Evolutionary conservation across 805 yeast species (phyloP), one percentile per base, ranked within the genome.

Genomic region (Starmerella scarabaei): DNA sequence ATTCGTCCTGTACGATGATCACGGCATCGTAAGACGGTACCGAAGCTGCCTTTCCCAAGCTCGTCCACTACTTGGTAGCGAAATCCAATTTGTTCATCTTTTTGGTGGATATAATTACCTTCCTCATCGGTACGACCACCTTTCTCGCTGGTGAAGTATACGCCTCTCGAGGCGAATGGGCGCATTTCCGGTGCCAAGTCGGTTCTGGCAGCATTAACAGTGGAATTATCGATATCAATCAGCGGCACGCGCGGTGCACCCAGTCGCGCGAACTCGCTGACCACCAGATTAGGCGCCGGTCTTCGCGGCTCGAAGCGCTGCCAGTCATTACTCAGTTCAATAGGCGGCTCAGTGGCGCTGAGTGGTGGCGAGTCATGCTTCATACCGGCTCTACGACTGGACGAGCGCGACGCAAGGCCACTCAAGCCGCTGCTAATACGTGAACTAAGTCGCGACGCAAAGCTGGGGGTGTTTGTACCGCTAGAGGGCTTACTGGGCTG

Each of bases 11-110:
- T 60, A 52, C 76, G 77, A 53, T 78, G 80, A 59, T 84, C 94
- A 18, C 60, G 56, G 44, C 85, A 78, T 41, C 71, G 65, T 5
- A 80, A 62, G 1, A 84, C 94, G 38, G 73, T 74, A 0, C 94
- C 94, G 63, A 83, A 83, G 32, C 86, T 75, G 6, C 94, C 94
- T 36, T 69, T 72, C 0, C 94, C 94, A 9, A 83, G 64, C 1
- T 65, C 57, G 2, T 64, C 57, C 17, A 71, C 37, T 3, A 82
- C 73, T 48, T 80, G 75, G 53, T 77, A 84, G 21, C 93, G 60
- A 56, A 75, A 83, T 39, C 77, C 77, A 32, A 83, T 70, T 48
- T 83, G 94, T 53, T 82, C 94, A 9, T 77, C 73, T 1, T 56
- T 54, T 0, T 64, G 51, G 1, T 72, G 63, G 5, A 63, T 61